Conservation (phyloP, 2,329 filamentous ascomycete species). For the Hirsutella minnesotensis region DNA sequence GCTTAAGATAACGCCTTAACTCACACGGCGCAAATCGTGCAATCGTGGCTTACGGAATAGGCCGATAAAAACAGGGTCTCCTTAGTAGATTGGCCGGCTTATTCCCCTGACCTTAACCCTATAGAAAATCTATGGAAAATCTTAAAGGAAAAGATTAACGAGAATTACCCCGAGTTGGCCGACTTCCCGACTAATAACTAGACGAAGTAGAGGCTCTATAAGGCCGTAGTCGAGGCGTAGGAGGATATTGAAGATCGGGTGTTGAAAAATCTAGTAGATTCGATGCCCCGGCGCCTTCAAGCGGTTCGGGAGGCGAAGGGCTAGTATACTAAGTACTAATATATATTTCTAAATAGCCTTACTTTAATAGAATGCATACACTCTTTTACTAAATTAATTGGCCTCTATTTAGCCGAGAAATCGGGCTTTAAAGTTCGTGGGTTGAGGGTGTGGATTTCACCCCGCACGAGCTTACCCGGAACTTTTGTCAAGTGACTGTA, state of each 20-base stretch:
- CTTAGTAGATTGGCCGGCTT: slow-evolving; percentile 1
- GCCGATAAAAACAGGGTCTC: slow-evolving; percentile 1
- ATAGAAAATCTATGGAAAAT: slow-evolving; percentile 6
- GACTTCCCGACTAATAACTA: slow-evolving; percentile 1
- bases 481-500: too few relatives aligned
- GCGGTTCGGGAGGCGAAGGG: neutral
- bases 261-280: slow-evolving; percentile 3
- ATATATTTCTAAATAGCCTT: neutral
- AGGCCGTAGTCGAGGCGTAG: slow-evolving; percentile 2
- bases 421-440: too few relatives aligned
- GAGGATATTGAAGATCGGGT: slow-evolving; percentile 3
- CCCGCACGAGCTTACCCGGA: too few relatives aligned
- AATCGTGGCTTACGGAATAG: neutral
- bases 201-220: slow-evolving; percentile 1
- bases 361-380: neutral
- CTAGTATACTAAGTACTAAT: slow-evolving; percentile 4
- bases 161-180: slow-evolving; percentile 1
- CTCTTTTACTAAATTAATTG: too few relatives aligned
- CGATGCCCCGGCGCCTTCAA: neutral
- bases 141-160: slow-evolving; percentile 4
- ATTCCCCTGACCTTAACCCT: slow-evolving; percentile 5
- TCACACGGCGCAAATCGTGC: neutral
- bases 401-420: too few relatives aligned
- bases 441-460: too few relatives aligned
- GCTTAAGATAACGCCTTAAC: neutral